A percentile compares a stretch with the other conserved stretches of the same genome.
These are phyloP conservation scores for Echria macrotheca DNA, from an alignment of 495 filamentous ascomycete species.

Conservation along the genomic window DNA sequence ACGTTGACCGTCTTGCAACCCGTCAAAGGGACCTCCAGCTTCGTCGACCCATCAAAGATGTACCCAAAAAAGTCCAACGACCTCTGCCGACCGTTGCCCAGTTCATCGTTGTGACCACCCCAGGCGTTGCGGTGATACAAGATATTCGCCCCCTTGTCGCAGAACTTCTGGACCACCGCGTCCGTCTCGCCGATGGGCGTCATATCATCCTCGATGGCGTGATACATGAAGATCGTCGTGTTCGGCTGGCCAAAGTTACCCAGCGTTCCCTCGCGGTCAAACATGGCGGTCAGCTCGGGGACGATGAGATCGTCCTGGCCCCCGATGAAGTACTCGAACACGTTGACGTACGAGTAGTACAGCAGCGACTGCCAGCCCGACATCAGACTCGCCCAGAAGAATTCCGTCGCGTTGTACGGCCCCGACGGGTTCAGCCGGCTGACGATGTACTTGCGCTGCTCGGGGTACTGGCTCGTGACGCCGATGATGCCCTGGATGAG, in stretches of 20 bases:
- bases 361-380: conserved; percentile 18
- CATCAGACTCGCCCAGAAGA: conserved; percentile 28
- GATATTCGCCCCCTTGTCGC: conserved; percentile 32
- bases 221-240: conserved; percentile 46
- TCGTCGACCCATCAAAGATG: conserved; percentile 9
- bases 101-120: conserved; percentile 30
- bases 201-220: conserved; percentile 46
- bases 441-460: conserved; percentile 18
- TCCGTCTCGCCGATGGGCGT: conserved; percentile 40
- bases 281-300: conserved; percentile 20
- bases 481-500: conserved; percentile 23
- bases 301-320: conserved; percentile 26
- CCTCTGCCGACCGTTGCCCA: conserved; percentile 19
- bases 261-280: conserved; percentile 29
- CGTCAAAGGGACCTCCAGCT: not conserved
- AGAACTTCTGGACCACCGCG: conserved; percentile 36
- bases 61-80: conserved; percentile 20
- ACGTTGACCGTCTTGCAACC: conserved; percentile 15
- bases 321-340: conserved; percentile 38
- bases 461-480: conserved; percentile 24
- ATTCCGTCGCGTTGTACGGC: conserved; percentile 23
- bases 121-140: conserved; percentile 40
- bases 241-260: conserved; percentile 39
- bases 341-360: conserved; percentile 29
- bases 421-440: conserved; percentile 20